These are phyloP conservation scores for Phialophora tarda DNA, from an alignment of 2,329 filamentous ascomycete genomes.

Conservation along the genomic window DNA sequence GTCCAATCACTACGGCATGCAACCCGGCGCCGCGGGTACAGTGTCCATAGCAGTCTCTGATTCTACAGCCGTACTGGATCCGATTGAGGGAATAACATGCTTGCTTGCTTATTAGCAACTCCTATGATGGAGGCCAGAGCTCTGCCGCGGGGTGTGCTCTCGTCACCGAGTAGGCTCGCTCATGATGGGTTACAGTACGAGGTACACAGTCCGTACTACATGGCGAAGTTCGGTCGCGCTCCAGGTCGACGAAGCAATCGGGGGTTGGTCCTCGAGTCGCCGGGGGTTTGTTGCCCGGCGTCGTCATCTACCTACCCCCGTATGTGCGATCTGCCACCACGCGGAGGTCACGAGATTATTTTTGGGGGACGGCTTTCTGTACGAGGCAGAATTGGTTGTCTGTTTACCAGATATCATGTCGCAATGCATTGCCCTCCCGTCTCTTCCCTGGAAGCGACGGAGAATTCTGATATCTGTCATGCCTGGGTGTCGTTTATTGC, in stretches of 20 bases:
- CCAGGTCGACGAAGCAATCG: background rate
- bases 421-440: background rate
- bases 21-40: too few relatives aligned
- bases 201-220: background rate
- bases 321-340: background rate
- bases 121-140: too few relatives aligned
- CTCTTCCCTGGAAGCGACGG: background rate
- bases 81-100: too few relatives aligned
- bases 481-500: background rate
- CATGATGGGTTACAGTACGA: too few relatives aligned
- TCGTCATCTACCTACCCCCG: background rate
- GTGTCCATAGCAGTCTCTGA: too few relatives aligned
- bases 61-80: too few relatives aligned
- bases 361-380: background rate
- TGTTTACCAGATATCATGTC: conserved; percentile 7
- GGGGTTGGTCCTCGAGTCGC: background rate
- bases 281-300: background rate
- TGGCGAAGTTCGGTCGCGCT: background rate
- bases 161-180: too few relatives aligned
- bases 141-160: too few relatives aligned
- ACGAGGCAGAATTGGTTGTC: conserved; percentile 15
- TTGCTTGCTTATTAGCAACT: too few relatives aligned
- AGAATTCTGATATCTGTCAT: background rate
- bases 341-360: background rate
- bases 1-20: too few relatives aligned